A percentile compares a stretch with the other conserved stretches of the same genome.
These are phyloP conservation scores for Russula earlei DNA, from an alignment of 768 basidiomycete species.

Conservation along the genomic window DNA sequence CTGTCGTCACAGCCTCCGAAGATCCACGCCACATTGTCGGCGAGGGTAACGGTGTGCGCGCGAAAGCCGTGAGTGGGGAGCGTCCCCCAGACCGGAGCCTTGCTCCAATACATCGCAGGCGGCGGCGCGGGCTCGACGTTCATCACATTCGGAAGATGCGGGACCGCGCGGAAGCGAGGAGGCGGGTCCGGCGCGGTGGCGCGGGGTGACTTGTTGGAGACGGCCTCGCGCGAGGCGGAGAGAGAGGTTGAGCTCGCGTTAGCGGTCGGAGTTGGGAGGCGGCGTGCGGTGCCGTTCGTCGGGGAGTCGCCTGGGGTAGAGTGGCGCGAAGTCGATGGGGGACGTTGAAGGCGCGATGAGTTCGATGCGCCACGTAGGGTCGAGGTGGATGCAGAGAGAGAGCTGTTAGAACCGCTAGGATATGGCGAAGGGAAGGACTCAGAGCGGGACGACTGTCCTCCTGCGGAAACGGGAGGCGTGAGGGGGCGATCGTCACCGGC, in stretches of 20 bases:
- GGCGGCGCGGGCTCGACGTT: conserved; percentile 53
- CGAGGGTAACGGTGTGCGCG: conserved; percentile 75
- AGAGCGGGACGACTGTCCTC: not conserved
- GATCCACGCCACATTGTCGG: conserved; percentile 77
- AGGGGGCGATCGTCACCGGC: conserved; percentile 7
- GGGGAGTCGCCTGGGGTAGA: conserved; percentile 12
- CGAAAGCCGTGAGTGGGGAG: conserved; percentile 62
- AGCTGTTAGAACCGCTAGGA: conserved; percentile 1
- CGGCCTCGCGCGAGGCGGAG: conserved; percentile 21
- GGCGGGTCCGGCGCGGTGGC: conserved; percentile 16
- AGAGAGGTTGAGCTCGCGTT: conserved; percentile 19
- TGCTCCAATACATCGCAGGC: conserved; percentile 80
- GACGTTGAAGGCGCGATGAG: conserved; percentile 6
- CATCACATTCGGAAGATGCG: conserved; percentile 52
- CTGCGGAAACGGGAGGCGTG: conserved; percentile 12
- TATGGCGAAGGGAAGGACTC: conserved; percentile 1
- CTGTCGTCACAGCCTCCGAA: conserved; percentile 86
- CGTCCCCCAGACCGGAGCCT: conserved; percentile 66
- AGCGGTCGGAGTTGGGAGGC: conserved; percentile 4
- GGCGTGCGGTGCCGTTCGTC: conserved; percentile 6
- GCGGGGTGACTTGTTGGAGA: conserved; percentile 4
- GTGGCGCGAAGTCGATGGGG: not conserved
- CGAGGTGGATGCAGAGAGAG: conserved; percentile 6
- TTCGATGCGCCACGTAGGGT: conserved; percentile 2
- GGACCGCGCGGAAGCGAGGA: conserved; percentile 37